Percentiles rank a stretch among this genome's conserved stretches.
phyloP scores from a whole-genome alignment of 78 protist species.

The Protostelium mycophagum region DNA sequence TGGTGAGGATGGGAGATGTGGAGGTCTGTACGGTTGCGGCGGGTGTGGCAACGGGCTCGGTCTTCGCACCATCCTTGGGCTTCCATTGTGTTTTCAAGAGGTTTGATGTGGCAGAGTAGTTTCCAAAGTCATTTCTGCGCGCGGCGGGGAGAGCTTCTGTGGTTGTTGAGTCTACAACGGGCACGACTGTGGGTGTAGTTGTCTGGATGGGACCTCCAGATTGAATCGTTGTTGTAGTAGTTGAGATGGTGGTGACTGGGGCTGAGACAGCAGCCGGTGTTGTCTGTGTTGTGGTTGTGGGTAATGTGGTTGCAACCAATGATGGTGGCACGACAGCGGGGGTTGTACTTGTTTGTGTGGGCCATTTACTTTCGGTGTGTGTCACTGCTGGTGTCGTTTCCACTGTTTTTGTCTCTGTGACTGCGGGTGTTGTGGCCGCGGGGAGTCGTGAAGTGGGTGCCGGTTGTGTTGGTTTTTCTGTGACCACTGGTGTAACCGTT shows the following conservation, averaged over 20 bases:
- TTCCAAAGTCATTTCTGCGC: background rate
- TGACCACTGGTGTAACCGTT: background rate
- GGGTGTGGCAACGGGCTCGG: background rate
- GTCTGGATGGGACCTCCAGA: background rate
- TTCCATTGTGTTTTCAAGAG: background rate
- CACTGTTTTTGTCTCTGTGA: background rate
- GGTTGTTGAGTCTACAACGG: background rate
- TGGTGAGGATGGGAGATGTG: background rate
- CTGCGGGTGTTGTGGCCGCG: background rate
- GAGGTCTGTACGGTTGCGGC: background rate
- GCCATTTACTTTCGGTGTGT: background rate
- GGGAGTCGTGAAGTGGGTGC: background rate
- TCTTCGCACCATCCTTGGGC: background rate
- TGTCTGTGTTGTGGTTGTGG: background rate
- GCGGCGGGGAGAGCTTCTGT: background rate
- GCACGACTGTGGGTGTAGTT: background rate
- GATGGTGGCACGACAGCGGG: background rate
- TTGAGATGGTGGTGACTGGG: background rate
- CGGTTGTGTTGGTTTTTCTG: background rate
- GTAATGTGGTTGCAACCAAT: background rate
- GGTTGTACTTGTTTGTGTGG: background rate
- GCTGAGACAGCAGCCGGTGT: background rate
- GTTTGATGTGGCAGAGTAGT: background rate
- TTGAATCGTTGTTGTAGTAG: too few relatives aligned
- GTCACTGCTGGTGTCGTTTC: background rate